A percentile compares a stretch with the other conserved stretches of the same genome.
These are phyloP conservation scores for Paratrimastix pyriformis DNA, from an alignment of 78 protist species.

Conservation along the genomic window DNA sequence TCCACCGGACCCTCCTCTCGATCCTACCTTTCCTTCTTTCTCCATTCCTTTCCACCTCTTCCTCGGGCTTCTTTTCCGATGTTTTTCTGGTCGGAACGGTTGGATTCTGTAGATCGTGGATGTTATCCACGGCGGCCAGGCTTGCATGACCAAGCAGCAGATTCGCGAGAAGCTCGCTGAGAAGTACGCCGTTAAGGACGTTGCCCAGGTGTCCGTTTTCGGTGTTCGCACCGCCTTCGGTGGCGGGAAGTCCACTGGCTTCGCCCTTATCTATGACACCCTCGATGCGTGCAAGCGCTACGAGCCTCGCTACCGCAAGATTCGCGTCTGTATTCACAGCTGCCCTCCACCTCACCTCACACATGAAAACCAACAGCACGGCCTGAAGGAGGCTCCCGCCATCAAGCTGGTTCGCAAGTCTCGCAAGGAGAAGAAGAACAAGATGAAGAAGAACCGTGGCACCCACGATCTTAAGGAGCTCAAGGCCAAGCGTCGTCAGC, in stretches of 20 bases:
- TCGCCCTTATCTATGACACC: slow-evolving; percentile 31
- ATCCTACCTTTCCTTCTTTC: background rate
- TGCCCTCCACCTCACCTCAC: background rate
- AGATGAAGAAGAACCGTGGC: slow-evolving; percentile 79
- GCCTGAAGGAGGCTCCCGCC: slow-evolving; percentile 26
- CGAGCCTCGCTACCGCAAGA: slow-evolving; percentile 80
- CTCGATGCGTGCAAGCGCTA: slow-evolving; percentile 61
- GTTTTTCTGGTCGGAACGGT: background rate
- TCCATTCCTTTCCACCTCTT: background rate
- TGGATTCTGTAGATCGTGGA: slow-evolving; percentile 83
- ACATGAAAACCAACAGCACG: slow-evolving; percentile 15
- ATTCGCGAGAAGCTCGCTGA: slow-evolving; percentile 70
- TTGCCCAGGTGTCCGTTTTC: slow-evolving; percentile 58
- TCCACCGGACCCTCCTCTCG: background rate
- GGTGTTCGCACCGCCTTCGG: slow-evolving; percentile 91
- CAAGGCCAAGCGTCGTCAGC: slow-evolving; percentile 12
- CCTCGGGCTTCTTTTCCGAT: background rate
- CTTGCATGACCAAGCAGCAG: slow-evolving; percentile 72
- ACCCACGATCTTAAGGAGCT: slow-evolving; percentile 51
- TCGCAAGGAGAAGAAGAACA: slow-evolving; percentile 90
- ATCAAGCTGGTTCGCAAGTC: slow-evolving; percentile 64
- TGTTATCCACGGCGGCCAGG: slow-evolving; percentile 80
- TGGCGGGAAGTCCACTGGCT: slow-evolving; percentile 72
- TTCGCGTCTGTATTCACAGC: slow-evolving; percentile 47
- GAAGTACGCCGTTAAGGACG: slow-evolving; percentile 76